Evolutionary conservation across 2,329 filamentous ascomycete species (phyloP).

Genomic region (Fusarium sterilihyphosum): DNA sequence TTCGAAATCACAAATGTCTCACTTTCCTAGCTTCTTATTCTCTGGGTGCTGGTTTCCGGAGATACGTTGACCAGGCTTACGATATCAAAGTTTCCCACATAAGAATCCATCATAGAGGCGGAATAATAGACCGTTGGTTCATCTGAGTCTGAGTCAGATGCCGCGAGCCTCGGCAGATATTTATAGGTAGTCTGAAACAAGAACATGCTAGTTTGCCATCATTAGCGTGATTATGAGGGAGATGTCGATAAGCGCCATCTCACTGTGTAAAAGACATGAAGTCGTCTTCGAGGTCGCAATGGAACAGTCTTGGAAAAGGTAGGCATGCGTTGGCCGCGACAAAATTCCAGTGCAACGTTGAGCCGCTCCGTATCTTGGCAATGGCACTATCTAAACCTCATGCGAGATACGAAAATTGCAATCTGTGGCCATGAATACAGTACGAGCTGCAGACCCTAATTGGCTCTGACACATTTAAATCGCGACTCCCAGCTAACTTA

Average conservation of each 20-base stretch:
- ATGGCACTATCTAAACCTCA: background rate
- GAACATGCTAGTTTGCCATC: background rate
- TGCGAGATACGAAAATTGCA: background rate
- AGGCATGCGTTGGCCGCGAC: background rate
- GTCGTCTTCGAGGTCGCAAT: too few relatives aligned
- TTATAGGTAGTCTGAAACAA: background rate
- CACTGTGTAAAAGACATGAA: background rate
- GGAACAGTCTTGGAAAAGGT: rapidly evolving
- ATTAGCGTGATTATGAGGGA: too few relatives aligned
- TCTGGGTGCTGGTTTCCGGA: background rate
- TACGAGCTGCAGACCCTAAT: background rate
- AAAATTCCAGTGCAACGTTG: background rate
- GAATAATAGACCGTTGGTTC: background rate
- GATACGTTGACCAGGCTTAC: background rate
- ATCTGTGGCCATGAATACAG: background rate
- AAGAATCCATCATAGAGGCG: background rate
- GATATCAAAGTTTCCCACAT: background rate
- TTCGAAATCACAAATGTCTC: background rate
- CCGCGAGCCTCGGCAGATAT: background rate
- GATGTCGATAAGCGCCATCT: background rate
- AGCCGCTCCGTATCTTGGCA: background rate
- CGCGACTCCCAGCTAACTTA: background rate
- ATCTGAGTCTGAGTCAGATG: background rate
- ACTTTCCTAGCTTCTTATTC: background rate
- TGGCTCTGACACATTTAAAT: background rate